Conservation (phyloP, 805 yeast genomes). For the Brettanomyces bruxellensis region DNA sequence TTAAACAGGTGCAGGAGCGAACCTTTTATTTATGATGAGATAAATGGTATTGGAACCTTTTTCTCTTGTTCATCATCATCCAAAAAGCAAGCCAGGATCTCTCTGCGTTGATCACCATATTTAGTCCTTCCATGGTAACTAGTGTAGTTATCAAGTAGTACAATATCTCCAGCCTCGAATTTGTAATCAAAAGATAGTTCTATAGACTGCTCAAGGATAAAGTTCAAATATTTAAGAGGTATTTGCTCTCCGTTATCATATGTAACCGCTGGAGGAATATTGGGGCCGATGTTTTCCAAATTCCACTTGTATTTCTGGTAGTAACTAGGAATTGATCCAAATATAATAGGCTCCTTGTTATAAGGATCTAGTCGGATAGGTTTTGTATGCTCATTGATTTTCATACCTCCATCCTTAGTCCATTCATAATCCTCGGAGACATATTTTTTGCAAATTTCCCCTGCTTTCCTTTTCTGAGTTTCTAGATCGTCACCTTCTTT, state of each 20-base stretch:
- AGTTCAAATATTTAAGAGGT: slow-evolving; percentile 16
- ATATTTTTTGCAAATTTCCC: neutral
- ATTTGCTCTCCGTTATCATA: slow-evolving; percentile 16
- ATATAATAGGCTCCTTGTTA: slow-evolving; percentile 11
- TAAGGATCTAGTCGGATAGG: slow-evolving; percentile 6
- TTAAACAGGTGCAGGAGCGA: no score
- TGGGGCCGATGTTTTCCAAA: neutral
- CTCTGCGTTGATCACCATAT: slow-evolving; percentile 13
- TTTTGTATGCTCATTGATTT: slow-evolving; percentile 4
- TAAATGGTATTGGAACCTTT: neutral
- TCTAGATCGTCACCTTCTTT: slow-evolving; percentile 5
- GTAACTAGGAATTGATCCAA: slow-evolving; percentile 18
- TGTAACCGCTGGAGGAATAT: slow-evolving; percentile 7
- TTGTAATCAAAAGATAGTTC: slow-evolving; percentile 15
- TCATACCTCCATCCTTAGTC: slow-evolving; percentile 4
- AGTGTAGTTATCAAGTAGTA: slow-evolving; percentile 16
- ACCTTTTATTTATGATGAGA: no score
- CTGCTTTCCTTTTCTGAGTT: slow-evolving; percentile 4
- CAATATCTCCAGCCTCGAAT: slow-evolving; percentile 15
- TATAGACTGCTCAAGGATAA: slow-evolving; percentile 12
- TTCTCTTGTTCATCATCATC: slow-evolving; percentile 3
- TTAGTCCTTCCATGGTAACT: slow-evolving; percentile 19
- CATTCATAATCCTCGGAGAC: slow-evolving; percentile 5
- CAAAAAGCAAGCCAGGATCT: slow-evolving; percentile 19
- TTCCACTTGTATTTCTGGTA: slow-evolving; percentile 7